A percentile compares a stretch with the other conserved stretches of the same genome.
Conservation (phyloP, 2,329 filamentous ascomycete species). For the Aspergillus japonicus region DNA sequence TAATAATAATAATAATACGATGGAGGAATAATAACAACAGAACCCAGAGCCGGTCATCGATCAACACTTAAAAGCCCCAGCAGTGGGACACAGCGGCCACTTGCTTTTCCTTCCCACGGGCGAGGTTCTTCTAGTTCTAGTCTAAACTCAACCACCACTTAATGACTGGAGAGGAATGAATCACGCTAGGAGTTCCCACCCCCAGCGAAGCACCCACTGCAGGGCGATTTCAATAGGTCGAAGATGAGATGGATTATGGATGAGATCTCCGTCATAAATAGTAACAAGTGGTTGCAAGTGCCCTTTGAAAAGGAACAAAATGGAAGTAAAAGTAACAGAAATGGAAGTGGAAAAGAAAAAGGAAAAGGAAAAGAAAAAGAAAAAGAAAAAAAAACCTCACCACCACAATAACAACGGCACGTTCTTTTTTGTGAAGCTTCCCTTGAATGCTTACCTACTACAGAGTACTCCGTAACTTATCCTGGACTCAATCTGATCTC, state of each 20-base stretch:
- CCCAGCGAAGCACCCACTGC: conserved; percentile 12
- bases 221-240: conserved; percentile 7
- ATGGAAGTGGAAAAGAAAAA: too few relatives aligned
- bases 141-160: conserved; percentile 12
- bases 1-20: too few relatives aligned
- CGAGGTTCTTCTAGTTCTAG: conserved; percentile 18
- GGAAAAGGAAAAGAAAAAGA: too few relatives aligned
- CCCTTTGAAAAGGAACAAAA: neutral
- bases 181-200: conserved; percentile 24
- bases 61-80: conserved; percentile 19
- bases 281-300: neutral
- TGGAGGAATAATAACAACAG: conserved; percentile 14
- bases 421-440: neutral
- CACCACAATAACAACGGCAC: neutral
- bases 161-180: conserved; percentile 19
- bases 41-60: conserved; percentile 16
- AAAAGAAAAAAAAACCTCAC: too few relatives aligned
- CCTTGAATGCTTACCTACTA: neutral
- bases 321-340: neutral
- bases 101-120: conserved; percentile 15
- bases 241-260: neutral
- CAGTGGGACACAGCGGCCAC: conserved; percentile 19
- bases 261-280: neutral
- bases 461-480: neutral
- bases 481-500: neutral